A percentile compares a stretch with the other conserved stretches of the same genome.
These are phyloP conservation scores for Cordyceps javanica DNA, from an alignment of 2,329 filamentous ascomycete species.

Conservation along the genomic window DNA sequence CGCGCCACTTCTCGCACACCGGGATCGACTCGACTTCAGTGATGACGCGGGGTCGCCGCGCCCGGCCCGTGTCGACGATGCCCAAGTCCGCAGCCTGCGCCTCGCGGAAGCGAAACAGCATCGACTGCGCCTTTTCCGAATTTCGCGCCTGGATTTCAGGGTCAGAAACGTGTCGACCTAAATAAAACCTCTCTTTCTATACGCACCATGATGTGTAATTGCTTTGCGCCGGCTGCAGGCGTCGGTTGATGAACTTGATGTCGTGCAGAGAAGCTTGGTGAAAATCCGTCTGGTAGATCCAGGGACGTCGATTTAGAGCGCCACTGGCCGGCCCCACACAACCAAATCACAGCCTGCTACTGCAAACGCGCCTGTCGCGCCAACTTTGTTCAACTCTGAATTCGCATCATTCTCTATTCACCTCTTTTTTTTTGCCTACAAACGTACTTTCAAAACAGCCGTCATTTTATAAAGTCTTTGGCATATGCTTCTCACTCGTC, in stretches of 20 bases:
- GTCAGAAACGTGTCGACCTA: slow-evolving; percentile 15
- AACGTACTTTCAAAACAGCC: not conserved
- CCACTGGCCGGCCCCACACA: not conserved
- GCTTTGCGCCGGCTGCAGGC: not conserved
- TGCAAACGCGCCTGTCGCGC: not conserved
- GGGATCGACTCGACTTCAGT: slow-evolving; percentile 80
- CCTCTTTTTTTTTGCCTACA: not conserved
- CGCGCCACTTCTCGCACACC: slow-evolving; percentile 93
- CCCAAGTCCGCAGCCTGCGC: slow-evolving; percentile 93
- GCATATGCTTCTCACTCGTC: not conserved
- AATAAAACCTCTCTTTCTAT: too few species aligned
- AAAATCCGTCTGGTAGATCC: not conserved
- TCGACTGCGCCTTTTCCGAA: slow-evolving; percentile 97
- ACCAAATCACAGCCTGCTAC: not conserved
- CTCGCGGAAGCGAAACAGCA: slow-evolving; percentile 99
- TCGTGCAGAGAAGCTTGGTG: not conserved
- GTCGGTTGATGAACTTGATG: not conserved
- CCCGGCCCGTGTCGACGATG: slow-evolving; percentile 88
- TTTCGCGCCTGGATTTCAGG: slow-evolving; percentile 69
- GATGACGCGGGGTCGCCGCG: slow-evolving; percentile 85
- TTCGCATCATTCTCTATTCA: not conserved
- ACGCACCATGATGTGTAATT: slow-evolving; percentile 2
- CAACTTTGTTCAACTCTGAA: not conserved
- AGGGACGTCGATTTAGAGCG: not conserved
- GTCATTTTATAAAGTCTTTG: not conserved